Conservation (phyloP, 2,329 filamentous ascomycete genomes). For the Pseudocercospora fijiensis region DNA sequence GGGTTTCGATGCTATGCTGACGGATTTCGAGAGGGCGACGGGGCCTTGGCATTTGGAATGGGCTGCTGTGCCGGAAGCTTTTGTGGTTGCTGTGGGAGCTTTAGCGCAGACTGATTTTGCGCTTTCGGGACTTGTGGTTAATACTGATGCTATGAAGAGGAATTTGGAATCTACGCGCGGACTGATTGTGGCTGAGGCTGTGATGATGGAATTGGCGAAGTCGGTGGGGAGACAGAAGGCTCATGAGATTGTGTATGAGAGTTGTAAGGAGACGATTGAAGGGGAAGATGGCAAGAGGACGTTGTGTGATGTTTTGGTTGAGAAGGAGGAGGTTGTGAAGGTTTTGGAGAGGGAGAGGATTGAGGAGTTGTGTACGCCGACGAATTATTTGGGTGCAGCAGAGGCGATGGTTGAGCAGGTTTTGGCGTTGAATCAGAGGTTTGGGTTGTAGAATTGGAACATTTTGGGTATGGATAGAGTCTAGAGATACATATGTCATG, state of each 20-base stretch:
- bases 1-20: slow-evolving; percentile 34
- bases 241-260: slow-evolving; percentile 41
- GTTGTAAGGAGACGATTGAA: slow-evolving; percentile 35
- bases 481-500: background rate
- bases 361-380: slow-evolving; percentile 30
- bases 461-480: background rate
- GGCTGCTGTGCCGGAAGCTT: slow-evolving; percentile 36
- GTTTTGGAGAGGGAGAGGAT: slow-evolving; percentile 22
- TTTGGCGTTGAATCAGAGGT: slow-evolving; percentile 13
- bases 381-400: slow-evolving; percentile 31
- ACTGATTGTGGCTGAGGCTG: slow-evolving; percentile 41
- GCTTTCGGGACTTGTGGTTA: slow-evolving; percentile 32
- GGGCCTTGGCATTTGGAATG: slow-evolving; percentile 39
- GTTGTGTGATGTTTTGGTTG: slow-evolving; percentile 21
- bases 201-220: slow-evolving; percentile 42
- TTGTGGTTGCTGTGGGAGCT: slow-evolving; percentile 29
- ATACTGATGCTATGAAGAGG: slow-evolving; percentile 30
- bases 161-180: slow-evolving; percentile 39
- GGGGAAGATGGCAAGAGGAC: slow-evolving; percentile 12
- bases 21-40: slow-evolving; percentile 36
- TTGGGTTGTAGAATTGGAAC: background rate
- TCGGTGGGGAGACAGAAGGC: slow-evolving; percentile 36
- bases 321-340: slow-evolving; percentile 21
- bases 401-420: slow-evolving; percentile 30
- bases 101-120: slow-evolving; percentile 32